Base-by-base conservation (phyloP, 257 asterid species). In the Gentiana dahurica region DNA sequence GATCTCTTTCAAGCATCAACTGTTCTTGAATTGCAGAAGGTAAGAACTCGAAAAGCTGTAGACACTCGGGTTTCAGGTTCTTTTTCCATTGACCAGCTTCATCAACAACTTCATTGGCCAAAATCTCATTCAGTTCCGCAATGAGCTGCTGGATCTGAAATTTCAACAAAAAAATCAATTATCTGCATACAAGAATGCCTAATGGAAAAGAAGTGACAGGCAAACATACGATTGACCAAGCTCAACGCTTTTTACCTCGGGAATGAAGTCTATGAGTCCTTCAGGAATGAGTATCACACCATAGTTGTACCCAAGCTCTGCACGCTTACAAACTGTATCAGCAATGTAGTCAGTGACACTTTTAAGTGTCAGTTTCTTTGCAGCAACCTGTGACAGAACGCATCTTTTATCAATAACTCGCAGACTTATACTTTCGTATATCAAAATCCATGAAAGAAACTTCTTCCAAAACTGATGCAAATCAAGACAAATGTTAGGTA, bases 261-360 rank as follows among this genome's bases (percentile, higher is more conserved):
- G 99, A 68, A 92, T 92, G 73, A 92, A 92, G 78, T 92, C 99
- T n/a, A 92, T 92, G 24, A 92, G 81, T 57, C 99, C 99, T 76
- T 92, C 99, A 1, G 99, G 99, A 48, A 92, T 92, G 63, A 92
- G 97, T 50, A 92, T 85, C 67, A 92, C 99, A 66, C 99, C 99
- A 68, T 92, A 92, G 68, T 92, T 86, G 73, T 75, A 84, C 36
- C 99, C 97, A 58, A 75, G 71, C 61, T 77, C 95, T 3, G 97
- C 88, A 56, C 97, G 99, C 73, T 92, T 86, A 75, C 87, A 69
- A 61, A 92, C 73, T 64, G 89, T 85, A 71, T 88, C 93, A 24
- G 91, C 85, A 67, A 92, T 84, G 66, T 88, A 68, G 76, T 86
- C 87, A 11, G 99, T 80, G 57, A 92, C 94, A 57, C 65, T 84